A percentile compares a stretch with the other conserved stretches of the same genome.
phyloP scores from a whole-genome alignment of 169 alveolate genomes.

The Eimeria necatrix region DNA sequence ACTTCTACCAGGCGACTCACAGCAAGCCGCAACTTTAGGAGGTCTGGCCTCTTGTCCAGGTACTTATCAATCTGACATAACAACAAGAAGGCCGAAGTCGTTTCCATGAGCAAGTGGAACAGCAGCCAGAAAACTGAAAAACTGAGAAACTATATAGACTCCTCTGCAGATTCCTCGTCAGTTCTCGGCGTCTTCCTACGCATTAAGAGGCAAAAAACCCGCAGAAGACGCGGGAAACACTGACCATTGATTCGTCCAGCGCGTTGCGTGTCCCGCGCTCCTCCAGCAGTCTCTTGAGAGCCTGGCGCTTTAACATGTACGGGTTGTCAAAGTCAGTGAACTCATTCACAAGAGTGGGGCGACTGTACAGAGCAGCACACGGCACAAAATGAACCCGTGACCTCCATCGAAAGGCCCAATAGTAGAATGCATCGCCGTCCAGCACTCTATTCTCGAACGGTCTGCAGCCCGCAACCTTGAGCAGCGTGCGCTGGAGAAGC shows the following conservation, averaged over 20 bases:
- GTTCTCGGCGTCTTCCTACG: too few relatives aligned
- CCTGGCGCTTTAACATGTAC: conserved; percentile 83
- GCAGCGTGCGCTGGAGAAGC: neutral
- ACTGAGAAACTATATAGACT: too few relatives aligned
- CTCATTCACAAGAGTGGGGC: conserved; percentile 83
- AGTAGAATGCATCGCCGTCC: too few relatives aligned
- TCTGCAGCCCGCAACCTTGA: neutral
- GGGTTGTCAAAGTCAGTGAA: conserved; percentile 82
- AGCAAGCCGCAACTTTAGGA: conserved; percentile 66
- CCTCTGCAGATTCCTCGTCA: too few relatives aligned
- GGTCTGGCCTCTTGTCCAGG: conserved; percentile 69
- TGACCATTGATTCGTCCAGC: conserved; percentile 81
- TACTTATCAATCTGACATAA: conserved; percentile 24
- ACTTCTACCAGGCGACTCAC: conserved; percentile 30
- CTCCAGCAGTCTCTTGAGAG: conserved; percentile 77
- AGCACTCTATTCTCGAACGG: neutral
- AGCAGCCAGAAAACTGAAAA: too few relatives aligned
- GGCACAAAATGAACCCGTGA: neutral
- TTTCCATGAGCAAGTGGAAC: neutral
- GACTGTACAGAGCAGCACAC: conserved; percentile 69
- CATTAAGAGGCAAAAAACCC: too few relatives aligned
- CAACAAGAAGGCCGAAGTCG: neutral
- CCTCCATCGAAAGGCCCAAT: neutral
- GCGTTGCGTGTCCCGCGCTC: conserved; percentile 80
- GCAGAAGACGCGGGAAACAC: neutral